A percentile compares a stretch with the other conserved stretches of the same genome.
phyloP scores from a whole-genome alignment of 2,329 filamentous ascomycete species.

The Paracoccidioides brasiliensis region DNA sequence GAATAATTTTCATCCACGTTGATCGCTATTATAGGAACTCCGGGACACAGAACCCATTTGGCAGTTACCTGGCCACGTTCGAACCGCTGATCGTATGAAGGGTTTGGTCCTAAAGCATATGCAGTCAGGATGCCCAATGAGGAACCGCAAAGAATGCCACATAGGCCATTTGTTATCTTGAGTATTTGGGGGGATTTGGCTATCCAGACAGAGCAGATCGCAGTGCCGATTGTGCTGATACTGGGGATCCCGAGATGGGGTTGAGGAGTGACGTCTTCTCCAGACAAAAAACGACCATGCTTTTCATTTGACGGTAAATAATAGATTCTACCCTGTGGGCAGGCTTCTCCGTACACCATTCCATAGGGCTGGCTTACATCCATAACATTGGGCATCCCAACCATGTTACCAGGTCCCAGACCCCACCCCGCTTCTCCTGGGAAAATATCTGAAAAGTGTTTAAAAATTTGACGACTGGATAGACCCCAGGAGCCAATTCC shows the following conservation, averaged over 20 bases:
- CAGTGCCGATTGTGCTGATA: constrained; percentile 55
- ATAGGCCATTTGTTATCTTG: constrained; percentile 57
- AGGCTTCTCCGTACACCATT: constrained; percentile 72
- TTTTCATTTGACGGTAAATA: constrained; percentile 63
- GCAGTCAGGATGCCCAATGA: constrained; percentile 70
- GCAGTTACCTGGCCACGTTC: constrained; percentile 67
- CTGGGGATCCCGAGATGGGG: constrained; percentile 63
- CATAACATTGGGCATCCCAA: constrained; percentile 73
- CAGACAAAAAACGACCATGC: constrained; percentile 59
- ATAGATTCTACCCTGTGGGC: constrained; percentile 67
- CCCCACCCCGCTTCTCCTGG: constrained; percentile 65
- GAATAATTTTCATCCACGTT: constrained; percentile 74
- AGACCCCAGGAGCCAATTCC: constrained; percentile 65
- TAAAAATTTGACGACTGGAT: constrained; percentile 58
- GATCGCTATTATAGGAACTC: constrained; percentile 78
- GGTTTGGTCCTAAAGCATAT: constrained; percentile 58
- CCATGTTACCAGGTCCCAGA: constrained; percentile 58
- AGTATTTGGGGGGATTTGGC: constrained; percentile 67
- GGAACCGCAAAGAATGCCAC: constrained; percentile 74
- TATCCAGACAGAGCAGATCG: constrained; percentile 74
- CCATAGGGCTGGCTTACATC: constrained; percentile 80
- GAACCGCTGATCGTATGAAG: constrained; percentile 48
- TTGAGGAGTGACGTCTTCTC: constrained; percentile 46
- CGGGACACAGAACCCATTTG: constrained; percentile 81
- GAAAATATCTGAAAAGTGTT: constrained; percentile 65